Conservation (phyloP, 202 grass and related monocot genomes). For the Musa balbisiana region DNA sequence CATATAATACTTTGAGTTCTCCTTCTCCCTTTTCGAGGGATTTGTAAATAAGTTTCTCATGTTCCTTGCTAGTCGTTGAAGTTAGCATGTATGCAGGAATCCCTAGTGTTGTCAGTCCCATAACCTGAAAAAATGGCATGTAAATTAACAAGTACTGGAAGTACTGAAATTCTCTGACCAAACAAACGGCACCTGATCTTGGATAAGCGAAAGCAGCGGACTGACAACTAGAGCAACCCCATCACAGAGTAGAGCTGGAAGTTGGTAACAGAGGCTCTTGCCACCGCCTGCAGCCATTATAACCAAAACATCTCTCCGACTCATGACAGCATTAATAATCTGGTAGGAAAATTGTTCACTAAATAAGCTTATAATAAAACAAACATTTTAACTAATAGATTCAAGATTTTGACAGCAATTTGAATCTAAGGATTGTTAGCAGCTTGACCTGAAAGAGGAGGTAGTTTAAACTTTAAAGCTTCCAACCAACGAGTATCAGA, state of each 20-base stretch:
- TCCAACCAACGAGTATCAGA: background rate
- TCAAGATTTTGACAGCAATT: background rate
- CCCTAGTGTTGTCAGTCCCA: conserved; percentile 78
- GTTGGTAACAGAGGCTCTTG: conserved; percentile 89
- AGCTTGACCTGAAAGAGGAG: no score
- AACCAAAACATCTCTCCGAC: conserved; percentile 73
- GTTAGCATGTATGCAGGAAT: conserved; percentile 82
- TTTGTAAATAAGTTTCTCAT: conserved; percentile 74
- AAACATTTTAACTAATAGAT: background rate
- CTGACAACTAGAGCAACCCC: conserved; percentile 79
- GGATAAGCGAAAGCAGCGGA: conserved; percentile 82
- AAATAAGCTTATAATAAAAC: conserved; percentile 15
- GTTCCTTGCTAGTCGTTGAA: conserved; percentile 79
- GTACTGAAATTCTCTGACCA: background rate
- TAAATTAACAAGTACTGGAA: conserved; percentile 20
- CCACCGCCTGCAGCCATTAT: conserved; percentile 97
- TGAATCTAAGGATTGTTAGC: background rate
- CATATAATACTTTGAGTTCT: conserved; percentile 79
- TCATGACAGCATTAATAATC: conserved; percentile 97
- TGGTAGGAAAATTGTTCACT: conserved; percentile 29
- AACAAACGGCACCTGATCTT: conserved; percentile 60
- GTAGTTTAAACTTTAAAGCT: background rate
- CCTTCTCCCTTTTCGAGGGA: conserved; percentile 85
- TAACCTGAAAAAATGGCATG: conserved; percentile 48
- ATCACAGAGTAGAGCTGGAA: conserved; percentile 64